Percentiles rank a stretch among this genome's conserved stretches.
Conservation (phyloP, 345 rosid genomes). For the Moringa oleifera region DNA sequence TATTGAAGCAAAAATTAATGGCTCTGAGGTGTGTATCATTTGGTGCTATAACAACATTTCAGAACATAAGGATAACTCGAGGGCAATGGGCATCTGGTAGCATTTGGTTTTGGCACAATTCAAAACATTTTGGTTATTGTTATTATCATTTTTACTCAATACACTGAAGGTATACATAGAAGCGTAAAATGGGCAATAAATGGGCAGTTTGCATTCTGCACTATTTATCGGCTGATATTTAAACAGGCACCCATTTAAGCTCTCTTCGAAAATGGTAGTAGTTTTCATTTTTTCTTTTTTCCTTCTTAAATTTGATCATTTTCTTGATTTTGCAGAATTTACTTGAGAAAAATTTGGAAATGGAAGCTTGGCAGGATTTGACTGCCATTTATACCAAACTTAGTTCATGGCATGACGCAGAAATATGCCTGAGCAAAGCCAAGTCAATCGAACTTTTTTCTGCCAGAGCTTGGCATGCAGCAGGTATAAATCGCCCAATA, state of each 20-base stretch:
- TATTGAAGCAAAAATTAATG: slow-evolving; percentile 19
- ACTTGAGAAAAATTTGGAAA: slow-evolving; percentile 48
- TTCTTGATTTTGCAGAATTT: slow-evolving; percentile 34
- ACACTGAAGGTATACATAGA: neutral
- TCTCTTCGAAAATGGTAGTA: neutral
- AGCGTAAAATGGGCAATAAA: neutral
- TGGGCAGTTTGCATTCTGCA: neutral
- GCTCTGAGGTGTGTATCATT: slow-evolving; percentile 39
- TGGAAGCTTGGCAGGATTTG: slow-evolving; percentile 81
- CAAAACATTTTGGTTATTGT: neutral
- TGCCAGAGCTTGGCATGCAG: slow-evolving; percentile 71
- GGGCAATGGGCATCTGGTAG: neutral
- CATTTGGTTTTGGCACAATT: neutral
- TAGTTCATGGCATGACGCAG: slow-evolving; percentile 64
- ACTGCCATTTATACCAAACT: slow-evolving; percentile 58
- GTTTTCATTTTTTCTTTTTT: too few relatives aligned
- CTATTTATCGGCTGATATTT: neutral
- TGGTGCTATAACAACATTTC: too few relatives aligned
- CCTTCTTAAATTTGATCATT: neutral
- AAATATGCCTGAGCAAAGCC: slow-evolving; percentile 69
- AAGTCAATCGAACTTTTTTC: slow-evolving; percentile 54
- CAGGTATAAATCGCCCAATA: slow-evolving; percentile 34
- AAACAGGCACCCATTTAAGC: neutral
- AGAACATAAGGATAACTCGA: too few relatives aligned
- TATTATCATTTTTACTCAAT: neutral